Percentiles rank a stretch among this genome's conserved stretches.
Evolutionary conservation across 2,329 filamentous ascomycete species (phyloP).

Genomic region (Arthrobotrys iridis): DNA sequence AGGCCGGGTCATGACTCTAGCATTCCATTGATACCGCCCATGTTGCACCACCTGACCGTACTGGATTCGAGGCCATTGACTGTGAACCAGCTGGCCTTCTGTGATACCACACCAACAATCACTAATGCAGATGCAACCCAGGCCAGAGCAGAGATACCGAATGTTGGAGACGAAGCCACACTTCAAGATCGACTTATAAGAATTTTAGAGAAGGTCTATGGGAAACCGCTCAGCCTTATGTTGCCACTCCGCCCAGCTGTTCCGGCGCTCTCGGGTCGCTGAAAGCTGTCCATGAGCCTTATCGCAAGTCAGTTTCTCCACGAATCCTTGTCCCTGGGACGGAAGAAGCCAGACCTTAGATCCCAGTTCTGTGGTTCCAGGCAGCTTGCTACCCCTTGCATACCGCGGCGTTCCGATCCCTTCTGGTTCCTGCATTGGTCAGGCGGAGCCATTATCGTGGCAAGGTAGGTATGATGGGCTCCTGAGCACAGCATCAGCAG

Average conservation of each 20-base stretch:
- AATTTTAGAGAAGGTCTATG: background rate
- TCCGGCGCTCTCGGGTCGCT: constrained; percentile 10
- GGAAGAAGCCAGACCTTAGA: constrained; percentile 16
- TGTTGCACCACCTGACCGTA: background rate
- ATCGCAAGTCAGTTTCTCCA: background rate
- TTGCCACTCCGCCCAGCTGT: background rate
- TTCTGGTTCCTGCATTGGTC: constrained; percentile 18
- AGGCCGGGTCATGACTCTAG: background rate
- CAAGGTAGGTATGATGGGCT: constrained; percentile 12
- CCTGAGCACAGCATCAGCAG: constrained; percentile 14
- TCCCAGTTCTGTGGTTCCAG: constrained; percentile 17
- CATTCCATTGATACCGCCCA: background rate
- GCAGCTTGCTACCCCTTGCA: constrained; percentile 20
- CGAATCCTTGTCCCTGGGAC: constrained; percentile 18
- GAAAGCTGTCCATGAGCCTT: background rate
- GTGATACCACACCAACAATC: constrained; percentile 8
- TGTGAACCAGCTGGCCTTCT: background rate
- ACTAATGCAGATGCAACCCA: constrained; percentile 5
- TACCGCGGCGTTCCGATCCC: constrained; percentile 12
- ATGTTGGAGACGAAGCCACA: constrained; percentile 19
- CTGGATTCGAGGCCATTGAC: no score
- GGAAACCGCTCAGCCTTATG: constrained; percentile 22
- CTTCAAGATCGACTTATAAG: background rate
- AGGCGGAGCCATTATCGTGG: constrained; percentile 12
- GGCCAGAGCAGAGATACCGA: constrained; percentile 8